Conservation (phyloP, 75 land plant genomes). For the Picea sitchensis region DNA sequence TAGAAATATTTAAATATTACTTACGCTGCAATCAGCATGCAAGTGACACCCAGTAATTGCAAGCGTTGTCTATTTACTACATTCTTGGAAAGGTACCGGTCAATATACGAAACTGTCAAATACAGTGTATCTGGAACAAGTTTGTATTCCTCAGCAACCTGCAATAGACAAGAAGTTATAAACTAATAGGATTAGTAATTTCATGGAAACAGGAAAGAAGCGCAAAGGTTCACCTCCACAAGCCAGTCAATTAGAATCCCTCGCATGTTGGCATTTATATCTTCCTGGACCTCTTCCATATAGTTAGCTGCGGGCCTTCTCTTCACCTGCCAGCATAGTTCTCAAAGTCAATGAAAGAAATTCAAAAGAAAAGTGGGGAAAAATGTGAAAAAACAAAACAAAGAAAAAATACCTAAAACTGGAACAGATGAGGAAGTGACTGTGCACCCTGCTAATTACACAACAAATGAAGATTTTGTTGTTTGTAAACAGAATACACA, state of each 20-base stretch:
- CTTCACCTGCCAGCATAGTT: conserved; percentile 73
- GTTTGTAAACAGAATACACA: too few species aligned
- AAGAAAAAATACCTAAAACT: conserved; percentile 43
- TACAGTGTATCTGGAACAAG: conserved; percentile 86
- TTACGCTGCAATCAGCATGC: conserved; percentile 94
- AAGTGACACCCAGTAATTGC: conserved; percentile 75
- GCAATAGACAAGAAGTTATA: conserved; percentile 8
- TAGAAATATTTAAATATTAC: conserved; percentile 9
- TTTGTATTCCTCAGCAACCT: conserved; percentile 88
- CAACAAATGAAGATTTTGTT: too few species aligned
- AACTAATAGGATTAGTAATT: background rate
- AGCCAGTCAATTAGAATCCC: conserved; percentile 84
- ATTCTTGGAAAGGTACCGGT: conserved; percentile 73
- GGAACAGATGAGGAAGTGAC: conserved; percentile 10
- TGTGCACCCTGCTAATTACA: too few species aligned
- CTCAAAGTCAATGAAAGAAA: background rate
- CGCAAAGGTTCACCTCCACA: conserved; percentile 57
- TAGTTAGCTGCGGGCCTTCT: conserved; percentile 46
- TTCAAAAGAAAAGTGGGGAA: background rate
- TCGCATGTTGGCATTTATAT: conserved; percentile 69
- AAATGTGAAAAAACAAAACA: too few species aligned
- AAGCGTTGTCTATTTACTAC: conserved; percentile 55
- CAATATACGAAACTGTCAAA: conserved; percentile 73
- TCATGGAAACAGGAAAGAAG: background rate
- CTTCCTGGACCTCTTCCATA: conserved; percentile 65